Evolutionary conservation across 164 flowering plant species (phyloP).

Genomic region (Dillenia turbinata): DNA sequence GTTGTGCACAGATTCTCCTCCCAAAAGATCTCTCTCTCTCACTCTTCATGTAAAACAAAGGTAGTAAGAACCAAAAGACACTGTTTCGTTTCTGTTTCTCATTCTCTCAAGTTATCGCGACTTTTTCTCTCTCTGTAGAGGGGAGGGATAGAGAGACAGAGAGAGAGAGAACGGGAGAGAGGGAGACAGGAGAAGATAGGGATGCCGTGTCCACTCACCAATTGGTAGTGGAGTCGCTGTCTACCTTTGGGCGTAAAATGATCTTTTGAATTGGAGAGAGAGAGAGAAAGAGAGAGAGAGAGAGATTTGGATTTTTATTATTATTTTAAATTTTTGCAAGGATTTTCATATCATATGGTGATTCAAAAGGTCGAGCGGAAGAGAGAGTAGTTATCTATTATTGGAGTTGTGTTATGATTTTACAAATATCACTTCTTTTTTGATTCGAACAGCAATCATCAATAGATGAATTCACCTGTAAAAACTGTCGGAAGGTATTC

Average conservation of each 20-base stretch:
- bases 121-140: not conserved
- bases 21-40: not conserved
- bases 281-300: not conserved
- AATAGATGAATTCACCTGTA: no score
- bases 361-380: no score
- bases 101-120: not conserved
- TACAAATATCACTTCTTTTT: no score
- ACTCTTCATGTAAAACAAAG: not conserved
- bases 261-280: not conserved
- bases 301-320: no score
- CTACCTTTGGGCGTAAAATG: not conserved
- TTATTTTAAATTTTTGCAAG: no score
- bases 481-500: no score
- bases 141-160: not conserved
- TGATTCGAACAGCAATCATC: no score
- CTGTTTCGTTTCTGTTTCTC: not conserved
- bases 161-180: not conserved
- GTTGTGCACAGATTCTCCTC: slow-evolving; percentile 30
- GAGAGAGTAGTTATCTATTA: no score
- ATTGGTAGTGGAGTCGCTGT: slow-evolving; percentile 11
- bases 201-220: slow-evolving; percentile 26
- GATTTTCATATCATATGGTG: no score
- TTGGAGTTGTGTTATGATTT: no score
- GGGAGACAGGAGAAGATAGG: not conserved
- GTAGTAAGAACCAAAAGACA: slow-evolving; percentile 5